Evolutionary conservation across 2,329 filamentous ascomycete species (phyloP), one percentile per base, ranked within the genome.

Genomic region (Lizonia empirigonia): DNA sequence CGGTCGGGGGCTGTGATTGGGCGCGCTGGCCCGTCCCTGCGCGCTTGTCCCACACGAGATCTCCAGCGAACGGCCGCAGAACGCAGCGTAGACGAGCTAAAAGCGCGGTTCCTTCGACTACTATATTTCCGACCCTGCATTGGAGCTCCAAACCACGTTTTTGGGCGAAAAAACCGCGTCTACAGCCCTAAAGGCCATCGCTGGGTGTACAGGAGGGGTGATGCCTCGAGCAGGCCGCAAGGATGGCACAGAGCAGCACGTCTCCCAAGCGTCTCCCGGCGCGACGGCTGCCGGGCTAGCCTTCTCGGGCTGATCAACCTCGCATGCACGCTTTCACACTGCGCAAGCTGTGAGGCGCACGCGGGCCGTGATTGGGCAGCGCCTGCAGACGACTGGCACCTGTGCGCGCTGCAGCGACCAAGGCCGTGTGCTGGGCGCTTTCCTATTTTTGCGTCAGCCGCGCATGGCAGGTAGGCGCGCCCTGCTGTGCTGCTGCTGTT

Each of bases 121-220:
- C 36, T 51, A 42, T 49, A 51, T 44, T 65, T 50, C 54, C 26
- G 50, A 54, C 59, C 61, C 66, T 65, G 64, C 64, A 59, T 64
- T 50, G 52, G 58, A 56, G 58, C 58, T 60, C 53, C 50, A 32
- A 42, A 42, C 56, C 60, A 64, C 65, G 60, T 67, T 67, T 69
- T 70, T 66, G 59, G 26, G 62, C 62, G 58, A 53, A 67, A 70
- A 68, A 64, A 53, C 53, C 55, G 58, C 60, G 59, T 68, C 58
- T 68, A 58, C 56, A 65, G 65, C 62, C 60, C 62, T 63, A 69
- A 53, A 63, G 57, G 37, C 44, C 47, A 49, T 56, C 46, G 45
- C 44, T 50, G 56, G 57, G 53, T 51, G 58, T 62, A 53, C 48
- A 52, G 65, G 64, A 62, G 65, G 67, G 63, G 53, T 16, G 49